A percentile compares a stretch with the other conserved stretches of the same genome.
Evolutionary conservation across 2,329 filamentous ascomycete genomes (phyloP).

Genomic region (Alternaria sp.): DNA sequence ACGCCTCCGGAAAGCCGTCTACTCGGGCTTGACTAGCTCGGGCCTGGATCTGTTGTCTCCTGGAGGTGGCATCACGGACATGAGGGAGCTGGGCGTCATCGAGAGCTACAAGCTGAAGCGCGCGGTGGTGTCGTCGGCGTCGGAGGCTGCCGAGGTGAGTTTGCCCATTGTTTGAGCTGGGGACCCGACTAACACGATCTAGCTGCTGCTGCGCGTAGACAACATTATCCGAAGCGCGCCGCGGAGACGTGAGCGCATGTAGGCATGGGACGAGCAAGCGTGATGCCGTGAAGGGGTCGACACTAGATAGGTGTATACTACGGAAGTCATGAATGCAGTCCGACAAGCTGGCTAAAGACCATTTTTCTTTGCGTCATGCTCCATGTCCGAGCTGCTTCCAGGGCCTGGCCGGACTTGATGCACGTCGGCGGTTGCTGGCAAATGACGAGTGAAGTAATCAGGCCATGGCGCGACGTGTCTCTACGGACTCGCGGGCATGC

Average conservation of each 20-base stretch:
- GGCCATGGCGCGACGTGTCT: not conserved
- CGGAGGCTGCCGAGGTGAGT: constrained; percentile 92
- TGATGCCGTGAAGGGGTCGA: constrained; percentile 21
- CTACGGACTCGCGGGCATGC: not conserved
- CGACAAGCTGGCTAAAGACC: constrained; percentile 7
- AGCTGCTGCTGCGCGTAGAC: constrained; percentile 92
- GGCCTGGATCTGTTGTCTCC: constrained; percentile 88
- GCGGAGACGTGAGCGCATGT: constrained; percentile 78
- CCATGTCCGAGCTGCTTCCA: no score
- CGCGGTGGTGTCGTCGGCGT: constrained; percentile 95
- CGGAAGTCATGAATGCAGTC: constrained; percentile 34
- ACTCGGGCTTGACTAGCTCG: constrained; percentile 90
- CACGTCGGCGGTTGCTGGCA: not conserved
- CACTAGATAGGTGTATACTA: constrained; percentile 40
- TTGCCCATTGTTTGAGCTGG: not conserved
- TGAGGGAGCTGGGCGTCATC: constrained; percentile 92
- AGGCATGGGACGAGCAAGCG: constrained; percentile 34
- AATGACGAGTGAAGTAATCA: not conserved
- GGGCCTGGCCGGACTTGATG: constrained; percentile 1
- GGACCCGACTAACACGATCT: constrained; percentile 37
- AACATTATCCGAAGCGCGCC: constrained; percentile 97
- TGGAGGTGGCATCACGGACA: constrained; percentile 91
- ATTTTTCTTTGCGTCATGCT: not conserved
- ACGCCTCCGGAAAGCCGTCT: constrained; percentile 89
- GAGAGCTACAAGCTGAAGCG: constrained; percentile 99